These are phyloP conservation scores for Diaporthe sp. DNA, from an alignment of 2,329 filamentous ascomycete species.

Conservation along the genomic window DNA sequence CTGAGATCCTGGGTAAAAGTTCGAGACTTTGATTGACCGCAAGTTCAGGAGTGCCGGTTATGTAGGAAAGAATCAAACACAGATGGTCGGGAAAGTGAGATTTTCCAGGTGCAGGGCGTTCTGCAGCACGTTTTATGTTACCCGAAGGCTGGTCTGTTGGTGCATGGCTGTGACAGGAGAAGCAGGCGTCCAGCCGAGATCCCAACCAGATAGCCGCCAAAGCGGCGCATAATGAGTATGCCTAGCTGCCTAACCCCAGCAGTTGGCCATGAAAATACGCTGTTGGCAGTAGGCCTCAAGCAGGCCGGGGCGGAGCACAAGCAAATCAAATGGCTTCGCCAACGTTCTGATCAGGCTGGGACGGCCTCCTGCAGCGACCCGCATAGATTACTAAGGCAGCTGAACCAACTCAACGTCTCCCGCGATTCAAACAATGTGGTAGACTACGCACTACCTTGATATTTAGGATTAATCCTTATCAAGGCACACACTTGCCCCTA, in stretches of 20 bases:
- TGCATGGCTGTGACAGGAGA: neutral
- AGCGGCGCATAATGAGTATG: neutral
- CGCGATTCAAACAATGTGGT: too few relatives aligned
- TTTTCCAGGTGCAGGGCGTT: neutral
- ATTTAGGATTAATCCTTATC: too few relatives aligned
- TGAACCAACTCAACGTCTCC: too few relatives aligned
- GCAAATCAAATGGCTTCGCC: slow-evolving; percentile 10
- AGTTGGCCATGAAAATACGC: too few relatives aligned
- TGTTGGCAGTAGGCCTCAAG: slow-evolving; percentile 6
- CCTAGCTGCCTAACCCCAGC: neutral
- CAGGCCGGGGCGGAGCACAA: neutral
- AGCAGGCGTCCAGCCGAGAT: neutral
- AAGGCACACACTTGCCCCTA: too few relatives aligned
- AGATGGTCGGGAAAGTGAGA: neutral
- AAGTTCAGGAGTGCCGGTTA: neutral
- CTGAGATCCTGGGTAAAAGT: neutral
- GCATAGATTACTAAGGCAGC: neutral
- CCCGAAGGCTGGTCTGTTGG: neutral
- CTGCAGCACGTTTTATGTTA: neutral
- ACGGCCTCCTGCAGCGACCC: neutral
- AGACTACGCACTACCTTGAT: too few relatives aligned
- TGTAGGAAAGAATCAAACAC: neutral
- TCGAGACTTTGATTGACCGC: neutral
- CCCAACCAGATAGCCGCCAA: neutral
- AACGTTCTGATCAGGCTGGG: neutral